Evolutionary conservation across 768 basidiomycete genomes (phyloP).

Genomic region (Mycena rebaudengoi): DNA sequence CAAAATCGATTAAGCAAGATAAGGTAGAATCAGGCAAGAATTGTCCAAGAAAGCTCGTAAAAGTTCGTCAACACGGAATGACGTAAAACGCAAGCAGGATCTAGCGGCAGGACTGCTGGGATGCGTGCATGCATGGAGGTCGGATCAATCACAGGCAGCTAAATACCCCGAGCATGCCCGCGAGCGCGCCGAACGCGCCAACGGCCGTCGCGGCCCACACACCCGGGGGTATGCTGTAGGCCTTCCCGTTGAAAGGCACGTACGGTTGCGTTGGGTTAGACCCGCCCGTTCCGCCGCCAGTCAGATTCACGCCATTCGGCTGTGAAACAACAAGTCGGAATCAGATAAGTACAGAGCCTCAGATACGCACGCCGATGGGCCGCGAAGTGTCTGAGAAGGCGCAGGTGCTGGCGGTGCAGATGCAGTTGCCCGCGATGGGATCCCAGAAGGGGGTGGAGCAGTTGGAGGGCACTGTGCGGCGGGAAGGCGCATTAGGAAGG

Average conservation of each 20-base stretch:
- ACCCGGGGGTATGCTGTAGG: conserved; percentile 14
- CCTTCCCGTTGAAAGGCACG: conserved; percentile 56
- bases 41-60: neutral
- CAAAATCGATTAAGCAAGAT: too few relatives aligned
- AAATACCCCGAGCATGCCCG: conserved; percentile 24
- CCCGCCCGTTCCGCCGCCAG: conserved; percentile 59
- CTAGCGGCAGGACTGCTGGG: neutral
- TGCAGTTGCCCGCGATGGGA: conserved; percentile 70
- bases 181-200: conserved; percentile 23
- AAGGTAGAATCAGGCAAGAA: too few relatives aligned
- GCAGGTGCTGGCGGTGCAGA: conserved; percentile 66
- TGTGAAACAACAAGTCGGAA: neutral
- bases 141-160: neutral
- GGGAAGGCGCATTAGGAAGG: too few relatives aligned
- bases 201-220: conserved; percentile 24
- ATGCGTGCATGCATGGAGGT: too few relatives aligned
- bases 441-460: conserved; percentile 88
- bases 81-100: too few relatives aligned
- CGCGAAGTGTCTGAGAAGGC: conserved; percentile 69
- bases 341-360: neutral
- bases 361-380: conserved; percentile 65
- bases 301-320: conserved; percentile 73
- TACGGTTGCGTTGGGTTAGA: conserved; percentile 43
- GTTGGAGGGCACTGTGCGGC: conserved; percentile 69
- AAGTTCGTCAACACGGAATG: too few relatives aligned